phyloP scores from a whole-genome alignment of 495 filamentous ascomycete species.

The Xylaria palmicola region DNA sequence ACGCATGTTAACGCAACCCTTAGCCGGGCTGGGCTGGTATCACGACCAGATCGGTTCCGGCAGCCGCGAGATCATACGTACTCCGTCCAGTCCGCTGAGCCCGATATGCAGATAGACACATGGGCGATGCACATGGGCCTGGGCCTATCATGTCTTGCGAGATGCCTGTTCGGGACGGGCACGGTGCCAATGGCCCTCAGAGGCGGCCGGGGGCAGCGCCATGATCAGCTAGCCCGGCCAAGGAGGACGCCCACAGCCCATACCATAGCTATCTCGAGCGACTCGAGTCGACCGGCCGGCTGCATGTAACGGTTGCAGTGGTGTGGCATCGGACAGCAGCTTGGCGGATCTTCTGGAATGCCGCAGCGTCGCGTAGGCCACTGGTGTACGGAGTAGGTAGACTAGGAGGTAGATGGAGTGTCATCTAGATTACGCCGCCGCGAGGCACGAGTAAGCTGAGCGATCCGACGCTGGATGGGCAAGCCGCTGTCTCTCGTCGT shows the following conservation, averaged over 20 bases:
- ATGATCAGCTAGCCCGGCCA: not conserved
- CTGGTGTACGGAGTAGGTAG: no score
- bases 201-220: not conserved
- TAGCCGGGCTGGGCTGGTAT: not conserved
- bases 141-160: not conserved
- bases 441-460: no score
- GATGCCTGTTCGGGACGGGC: conserved; percentile 13
- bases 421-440: no score
- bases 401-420: not conserved
- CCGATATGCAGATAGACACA: no score
- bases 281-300: not conserved
- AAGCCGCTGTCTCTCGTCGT: no score
- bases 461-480: no score
- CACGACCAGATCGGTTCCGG: not conserved
- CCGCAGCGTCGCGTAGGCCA: not conserved
- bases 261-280: not conserved
- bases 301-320: not conserved
- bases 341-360: conserved; percentile 5
- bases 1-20: no score
- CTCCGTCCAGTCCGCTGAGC: no score
- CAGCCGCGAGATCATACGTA: conserved; percentile 5
- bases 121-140: not conserved
- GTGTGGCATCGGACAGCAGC: not conserved
- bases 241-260: not conserved
- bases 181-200: not conserved